Base-by-base conservation (phyloP, 2,329 filamentous ascomycete genomes). In the Calonectria crousiana region DNA sequence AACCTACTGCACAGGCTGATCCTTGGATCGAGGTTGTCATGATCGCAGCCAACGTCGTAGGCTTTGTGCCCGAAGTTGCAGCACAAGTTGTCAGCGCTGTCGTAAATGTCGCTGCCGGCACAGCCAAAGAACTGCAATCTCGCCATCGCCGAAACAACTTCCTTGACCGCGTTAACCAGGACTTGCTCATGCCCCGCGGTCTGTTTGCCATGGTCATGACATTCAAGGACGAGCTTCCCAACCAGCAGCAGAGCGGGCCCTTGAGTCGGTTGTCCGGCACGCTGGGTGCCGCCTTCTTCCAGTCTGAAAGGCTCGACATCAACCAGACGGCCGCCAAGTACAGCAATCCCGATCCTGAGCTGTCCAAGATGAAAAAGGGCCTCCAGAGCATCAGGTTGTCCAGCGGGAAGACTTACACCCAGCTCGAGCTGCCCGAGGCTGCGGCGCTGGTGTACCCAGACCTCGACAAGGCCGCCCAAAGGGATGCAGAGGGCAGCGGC, bases 191-290 rank as follows among this genome's bases (percentile, higher is more conserved):
- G 68, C 68, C 68, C 18, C 68, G 68, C 53, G 68, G 68, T 0
- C 53, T 72, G 1, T 72, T 51, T n/a, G 64, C 62, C 38, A 72
- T 72, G 69, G 64, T 72, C 20, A 67, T 72, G 62, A 34, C 69
- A 6, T 72, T 67, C 26, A 72, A 72, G 20, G 67, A 70, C 2
- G 32, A 70, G 44, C 56, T 64, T 6, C 67, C 67, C 34, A 49
- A 36, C 41, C 56, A 70, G 44, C 67, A 70, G 26, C 67, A 70
- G 44, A 36, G 34, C 16, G 67, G 67, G 2, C 67, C 67, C 1
- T 18, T 64, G 11, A 28, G 30, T 28, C 67, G 56, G 5, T 20
- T 69, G n/a, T 70, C 67, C 6, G n/a, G 67, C 32, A 52, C 67
- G 4, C 23, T 70, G 4, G 67, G 67, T 10, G 44, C 67, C 0